A percentile compares a stretch with the other conserved stretches of the same genome.
Conservation (phyloP, 176 grass and related monocot species). For the Panicum miliaceum region DNA sequence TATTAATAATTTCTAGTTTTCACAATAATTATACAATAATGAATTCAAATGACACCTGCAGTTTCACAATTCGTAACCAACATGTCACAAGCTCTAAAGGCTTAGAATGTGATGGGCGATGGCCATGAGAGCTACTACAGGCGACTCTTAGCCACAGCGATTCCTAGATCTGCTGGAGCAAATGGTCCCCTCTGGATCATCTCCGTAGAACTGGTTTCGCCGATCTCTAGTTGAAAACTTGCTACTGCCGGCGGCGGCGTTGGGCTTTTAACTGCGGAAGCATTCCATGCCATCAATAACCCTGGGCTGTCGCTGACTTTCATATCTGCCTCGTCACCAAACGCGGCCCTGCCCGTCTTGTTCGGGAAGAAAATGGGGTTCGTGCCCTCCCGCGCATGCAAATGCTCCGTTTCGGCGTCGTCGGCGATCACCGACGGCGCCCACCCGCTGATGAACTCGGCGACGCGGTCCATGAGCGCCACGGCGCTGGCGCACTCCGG, state of each 20-base stretch:
- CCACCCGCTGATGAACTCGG: neutral
- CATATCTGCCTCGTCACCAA: neutral
- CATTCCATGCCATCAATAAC: too few species aligned
- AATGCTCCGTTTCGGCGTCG: neutral
- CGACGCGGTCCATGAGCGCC: slow-evolving; percentile 27
- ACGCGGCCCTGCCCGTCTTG: neutral
- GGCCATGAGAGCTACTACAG: neutral
- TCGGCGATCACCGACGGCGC: neutral
- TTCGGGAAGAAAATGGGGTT: too few species aligned
- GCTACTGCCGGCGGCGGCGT: too few species aligned
- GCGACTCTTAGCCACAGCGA: neutral
- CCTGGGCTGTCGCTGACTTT: neutral
- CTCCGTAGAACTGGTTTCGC: neutral
- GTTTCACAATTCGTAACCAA: neutral
- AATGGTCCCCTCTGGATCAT: neutral
- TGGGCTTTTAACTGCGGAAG: too few species aligned
- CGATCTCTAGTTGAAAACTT: too few species aligned
- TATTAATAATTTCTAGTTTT: too few species aligned
- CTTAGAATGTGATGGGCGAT: neutral
- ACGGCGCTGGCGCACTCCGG: neutral
- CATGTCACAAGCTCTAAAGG: neutral
- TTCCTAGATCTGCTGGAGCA: neutral
- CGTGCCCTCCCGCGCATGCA: neutral
- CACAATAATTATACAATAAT: too few species aligned
- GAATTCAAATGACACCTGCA: neutral